Evolutionary conservation across 2,329 filamentous ascomycete species (phyloP).

Genomic region (Curvularia hawaiiensis): DNA sequence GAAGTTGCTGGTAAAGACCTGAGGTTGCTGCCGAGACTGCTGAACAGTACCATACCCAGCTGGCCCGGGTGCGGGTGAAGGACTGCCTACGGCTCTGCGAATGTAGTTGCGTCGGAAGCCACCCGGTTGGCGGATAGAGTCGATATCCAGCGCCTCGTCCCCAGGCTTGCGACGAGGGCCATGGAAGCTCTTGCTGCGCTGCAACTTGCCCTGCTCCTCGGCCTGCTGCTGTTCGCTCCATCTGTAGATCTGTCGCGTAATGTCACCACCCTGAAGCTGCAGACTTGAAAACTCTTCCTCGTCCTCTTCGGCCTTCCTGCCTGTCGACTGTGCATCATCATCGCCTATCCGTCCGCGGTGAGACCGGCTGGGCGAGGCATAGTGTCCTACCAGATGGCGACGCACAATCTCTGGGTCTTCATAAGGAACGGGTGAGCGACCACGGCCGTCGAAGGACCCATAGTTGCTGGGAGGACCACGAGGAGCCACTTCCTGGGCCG

Average conservation of each 20-base stretch:
- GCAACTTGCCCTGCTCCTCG: slow-evolving; percentile 64
- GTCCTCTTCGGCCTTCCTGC: slow-evolving; percentile 52
- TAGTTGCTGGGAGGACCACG: slow-evolving; percentile 72
- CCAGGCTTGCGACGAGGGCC: slow-evolving; percentile 78
- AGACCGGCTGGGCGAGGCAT: slow-evolving; percentile 46
- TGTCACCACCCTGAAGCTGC: slow-evolving; percentile 89
- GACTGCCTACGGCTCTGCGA: slow-evolving; percentile 73
- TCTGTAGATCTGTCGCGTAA: slow-evolving; percentile 92
- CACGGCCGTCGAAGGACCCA: slow-evolving; percentile 79
- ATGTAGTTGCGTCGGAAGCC: slow-evolving; percentile 93
- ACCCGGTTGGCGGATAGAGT: slow-evolving; percentile 88
- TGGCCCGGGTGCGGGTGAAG: slow-evolving; percentile 55
- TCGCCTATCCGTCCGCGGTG: slow-evolving; percentile 33
- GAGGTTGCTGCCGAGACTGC: slow-evolving; percentile 31
- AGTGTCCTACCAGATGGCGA: slow-evolving; percentile 74
- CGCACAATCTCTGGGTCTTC: slow-evolving; percentile 93
- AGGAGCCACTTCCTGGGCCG: slow-evolving; percentile 52
- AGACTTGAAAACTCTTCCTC: slow-evolving; percentile 90
- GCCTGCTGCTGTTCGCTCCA: slow-evolving; percentile 91
- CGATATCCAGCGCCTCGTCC: slow-evolving; percentile 81
- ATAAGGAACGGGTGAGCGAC: slow-evolving; percentile 63
- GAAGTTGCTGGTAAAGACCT: slow-evolving; percentile 81
- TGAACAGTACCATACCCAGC: slow-evolving; percentile 48
- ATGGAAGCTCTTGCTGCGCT: slow-evolving; percentile 88
- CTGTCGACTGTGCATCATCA: slow-evolving; percentile 33